Conservation (phyloP, 805 yeast genomes). For the Pichia cabralensis region DNA sequence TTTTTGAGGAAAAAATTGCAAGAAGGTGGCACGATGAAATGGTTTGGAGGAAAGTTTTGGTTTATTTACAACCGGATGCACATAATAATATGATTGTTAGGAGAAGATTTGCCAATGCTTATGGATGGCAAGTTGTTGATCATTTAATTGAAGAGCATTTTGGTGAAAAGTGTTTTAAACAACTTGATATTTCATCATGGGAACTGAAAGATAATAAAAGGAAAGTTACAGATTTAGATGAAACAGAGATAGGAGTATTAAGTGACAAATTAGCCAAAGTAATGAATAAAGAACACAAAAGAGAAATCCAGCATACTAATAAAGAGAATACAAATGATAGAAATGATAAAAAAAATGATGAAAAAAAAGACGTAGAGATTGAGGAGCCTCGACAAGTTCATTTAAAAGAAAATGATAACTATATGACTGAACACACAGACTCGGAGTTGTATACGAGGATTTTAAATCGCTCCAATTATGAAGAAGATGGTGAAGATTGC, state of each 20-base stretch:
- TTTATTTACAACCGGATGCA: conserved; percentile 81
- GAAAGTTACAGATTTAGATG: conserved; percentile 7
- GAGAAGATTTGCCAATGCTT: conserved; percentile 82
- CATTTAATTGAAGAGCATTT: conserved; percentile 70
- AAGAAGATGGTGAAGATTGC: conserved; percentile 10
- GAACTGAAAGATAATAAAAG: conserved; percentile 11
- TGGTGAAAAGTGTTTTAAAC: conserved; percentile 15
- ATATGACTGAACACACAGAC: background rate
- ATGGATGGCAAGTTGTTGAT: conserved; percentile 90
- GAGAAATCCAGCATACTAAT: conserved; percentile 10
- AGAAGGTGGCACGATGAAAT: conserved; percentile 75
- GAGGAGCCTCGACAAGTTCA: no score
- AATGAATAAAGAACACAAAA: conserved; percentile 26
- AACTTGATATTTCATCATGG: conserved; percentile 17
- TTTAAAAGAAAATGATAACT: background rate
- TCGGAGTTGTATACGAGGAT: no score
- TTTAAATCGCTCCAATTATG: no score
- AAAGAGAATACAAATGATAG: background rate
- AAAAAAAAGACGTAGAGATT: background rate
- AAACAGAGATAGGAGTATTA: conserved; percentile 7
- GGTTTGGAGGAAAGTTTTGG: conserved; percentile 88
- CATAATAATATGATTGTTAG: conserved; percentile 89
- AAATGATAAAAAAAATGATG: background rate
- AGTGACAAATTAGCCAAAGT: conserved; percentile 18
- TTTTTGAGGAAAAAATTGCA: conserved; percentile 72